These are phyloP conservation scores for Metschnikowia kofuensis DNA, from an alignment of 805 yeast genomes.

Conservation along the genomic window DNA sequence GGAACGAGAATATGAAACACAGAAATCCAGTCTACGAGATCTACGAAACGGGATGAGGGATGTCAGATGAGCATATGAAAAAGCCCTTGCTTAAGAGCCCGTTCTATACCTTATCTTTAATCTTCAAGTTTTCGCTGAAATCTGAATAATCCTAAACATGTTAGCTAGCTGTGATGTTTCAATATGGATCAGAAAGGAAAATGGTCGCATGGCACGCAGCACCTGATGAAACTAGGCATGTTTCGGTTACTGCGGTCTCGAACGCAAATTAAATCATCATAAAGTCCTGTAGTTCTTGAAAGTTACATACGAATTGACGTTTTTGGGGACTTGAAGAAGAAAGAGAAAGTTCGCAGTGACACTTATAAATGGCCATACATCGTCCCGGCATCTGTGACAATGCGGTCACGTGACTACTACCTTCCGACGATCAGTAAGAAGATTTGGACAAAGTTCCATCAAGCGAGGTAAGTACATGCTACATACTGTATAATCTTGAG, in stretches of 20 bases:
- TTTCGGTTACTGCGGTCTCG: slow-evolving; percentile 38
- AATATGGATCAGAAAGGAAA: slow-evolving; percentile 19
- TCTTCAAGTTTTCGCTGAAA: too few relatives aligned
- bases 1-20: too few relatives aligned
- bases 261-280: slow-evolving; percentile 51
- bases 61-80: too few relatives aligned
- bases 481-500: too few relatives aligned
- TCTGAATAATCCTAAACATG: neutral
- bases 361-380: too few relatives aligned
- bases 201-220: slow-evolving; percentile 41
- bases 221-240: slow-evolving; percentile 47
- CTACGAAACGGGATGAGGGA: too few relatives aligned
- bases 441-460: too few relatives aligned
- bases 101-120: too few relatives aligned
- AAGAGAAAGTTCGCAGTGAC: neutral
- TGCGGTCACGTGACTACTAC: slow-evolving; percentile 1
- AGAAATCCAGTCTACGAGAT: too few relatives aligned
- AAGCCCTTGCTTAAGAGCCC: too few relatives aligned
- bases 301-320: slow-evolving; percentile 2
- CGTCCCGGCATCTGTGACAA: neutral
- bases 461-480: too few relatives aligned
- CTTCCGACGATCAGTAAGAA: too few relatives aligned
- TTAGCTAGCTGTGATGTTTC: slow-evolving; percentile 6
- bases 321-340: neutral
- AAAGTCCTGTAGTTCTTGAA: neutral